phyloP scores from a whole-genome alignment of 2,329 filamentous ascomycete genomes.

The Calonectria hongkongensis region DNA sequence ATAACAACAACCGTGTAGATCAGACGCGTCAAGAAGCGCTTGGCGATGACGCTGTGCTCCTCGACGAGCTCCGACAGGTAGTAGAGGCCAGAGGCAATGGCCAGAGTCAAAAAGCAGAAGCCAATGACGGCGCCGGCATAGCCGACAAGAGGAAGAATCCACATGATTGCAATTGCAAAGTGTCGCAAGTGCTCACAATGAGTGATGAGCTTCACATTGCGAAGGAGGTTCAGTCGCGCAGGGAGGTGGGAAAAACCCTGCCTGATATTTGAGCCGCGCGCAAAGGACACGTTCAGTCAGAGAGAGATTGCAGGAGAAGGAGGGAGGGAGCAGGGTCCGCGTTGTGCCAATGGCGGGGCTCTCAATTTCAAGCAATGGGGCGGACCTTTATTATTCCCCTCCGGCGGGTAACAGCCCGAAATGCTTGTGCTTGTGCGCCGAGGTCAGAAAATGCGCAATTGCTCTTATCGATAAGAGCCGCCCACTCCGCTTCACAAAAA shows the following conservation, averaged over 20 bases:
- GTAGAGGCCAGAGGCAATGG: slow-evolving; percentile 98
- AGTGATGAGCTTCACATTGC: slow-evolving; percentile 51
- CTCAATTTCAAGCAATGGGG: slow-evolving; percentile 38
- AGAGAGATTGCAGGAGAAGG: slow-evolving; percentile 15
- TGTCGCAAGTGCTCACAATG: slow-evolving; percentile 40
- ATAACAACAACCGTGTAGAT: slow-evolving; percentile 88
- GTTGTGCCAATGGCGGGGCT: slow-evolving; percentile 46
- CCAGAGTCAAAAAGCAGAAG: slow-evolving; percentile 95
- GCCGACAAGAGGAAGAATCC: slow-evolving; percentile 94
- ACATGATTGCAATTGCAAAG: slow-evolving; percentile 75
- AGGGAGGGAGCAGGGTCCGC: slow-evolving; percentile 4
- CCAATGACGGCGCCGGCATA: slow-evolving; percentile 91
- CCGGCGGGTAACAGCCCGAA: not conserved
- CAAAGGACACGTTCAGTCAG: slow-evolving; percentile 53
- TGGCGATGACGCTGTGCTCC: slow-evolving; percentile 95
- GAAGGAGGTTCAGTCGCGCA: slow-evolving; percentile 36
- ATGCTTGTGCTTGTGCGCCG: slow-evolving; percentile 17
- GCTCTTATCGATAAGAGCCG: slow-evolving; percentile 51
- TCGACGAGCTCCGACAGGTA: slow-evolving; percentile 99
- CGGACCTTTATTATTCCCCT: slow-evolving; percentile 35
- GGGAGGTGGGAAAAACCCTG: slow-evolving; percentile 38
- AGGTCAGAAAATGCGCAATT: not conserved
- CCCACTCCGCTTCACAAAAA: slow-evolving; percentile 53
- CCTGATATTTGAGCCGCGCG: slow-evolving; percentile 38
- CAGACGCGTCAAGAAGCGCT: slow-evolving; percentile 87